Percentiles rank a stretch among this genome's conserved stretches.
Evolutionary conservation across 225 moss, liverwort and hornwort genomes (phyloP).

Genomic region (Physcomitrellopsis africana): DNA sequence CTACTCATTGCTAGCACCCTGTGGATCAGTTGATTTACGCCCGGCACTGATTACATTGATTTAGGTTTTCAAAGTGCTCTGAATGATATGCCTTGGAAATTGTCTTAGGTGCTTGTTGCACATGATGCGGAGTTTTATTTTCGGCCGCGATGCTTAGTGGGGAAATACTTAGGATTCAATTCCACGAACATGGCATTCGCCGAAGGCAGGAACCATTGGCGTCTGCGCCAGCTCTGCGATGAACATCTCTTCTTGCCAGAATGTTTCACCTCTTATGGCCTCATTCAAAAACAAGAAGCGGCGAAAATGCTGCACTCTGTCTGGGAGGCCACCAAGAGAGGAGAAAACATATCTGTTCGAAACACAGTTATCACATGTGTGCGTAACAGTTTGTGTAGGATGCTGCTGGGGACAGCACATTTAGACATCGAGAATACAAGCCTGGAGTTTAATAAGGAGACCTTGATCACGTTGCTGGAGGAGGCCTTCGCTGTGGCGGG

Average conservation of each 20-base stretch:
- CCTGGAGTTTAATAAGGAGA: conserved; percentile 49
- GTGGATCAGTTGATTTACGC: background rate
- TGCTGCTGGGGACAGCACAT: conserved; percentile 54
- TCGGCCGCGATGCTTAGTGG: conserved; percentile 44
- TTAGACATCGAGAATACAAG: conserved; percentile 52
- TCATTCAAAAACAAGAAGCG: conserved; percentile 27
- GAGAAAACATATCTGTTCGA: conserved; percentile 41
- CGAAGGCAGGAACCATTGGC: conserved; percentile 51
- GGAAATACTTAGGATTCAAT: conserved; percentile 45
- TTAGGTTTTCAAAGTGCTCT: conserved; percentile 6
- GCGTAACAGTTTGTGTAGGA: conserved; percentile 48
- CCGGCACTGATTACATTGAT: background rate
- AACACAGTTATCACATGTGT: conserved; percentile 34
- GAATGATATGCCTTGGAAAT: background rate
- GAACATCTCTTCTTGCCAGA: conserved; percentile 39
- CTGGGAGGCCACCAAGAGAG: conserved; percentile 31
- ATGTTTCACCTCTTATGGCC: conserved; percentile 20
- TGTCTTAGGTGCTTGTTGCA: conserved; percentile 42
- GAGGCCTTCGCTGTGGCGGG: conserved; percentile 40
- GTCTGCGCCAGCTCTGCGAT: conserved; percentile 53
- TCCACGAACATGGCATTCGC: conserved; percentile 42
- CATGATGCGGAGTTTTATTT: conserved; percentile 58
- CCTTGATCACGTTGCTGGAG: conserved; percentile 44
- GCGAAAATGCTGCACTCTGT: conserved; percentile 49
- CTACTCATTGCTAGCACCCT: background rate